These are phyloP conservation scores for Kwoniella sp. DNA, from an alignment of 768 basidiomycete genomes.

Conservation along the genomic window DNA sequence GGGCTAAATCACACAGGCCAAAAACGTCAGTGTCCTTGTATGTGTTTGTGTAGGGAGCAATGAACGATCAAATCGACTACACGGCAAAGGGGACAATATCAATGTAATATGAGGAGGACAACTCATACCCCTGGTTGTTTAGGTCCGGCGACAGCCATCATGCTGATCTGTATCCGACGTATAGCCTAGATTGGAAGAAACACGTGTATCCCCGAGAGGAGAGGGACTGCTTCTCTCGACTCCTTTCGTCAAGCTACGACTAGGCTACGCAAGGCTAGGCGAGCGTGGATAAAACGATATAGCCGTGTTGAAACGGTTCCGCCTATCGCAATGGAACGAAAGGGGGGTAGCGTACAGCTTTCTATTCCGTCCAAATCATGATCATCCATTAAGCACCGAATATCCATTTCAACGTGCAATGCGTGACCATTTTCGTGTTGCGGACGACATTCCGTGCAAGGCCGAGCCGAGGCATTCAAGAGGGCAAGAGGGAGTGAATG, in stretches of 20 bases:
- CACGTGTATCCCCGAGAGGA: too few species aligned
- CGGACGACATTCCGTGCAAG: too few species aligned
- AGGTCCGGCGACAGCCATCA: slow-evolving; percentile 34
- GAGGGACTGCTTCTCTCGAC: too few species aligned
- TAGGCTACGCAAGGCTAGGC: not conserved
- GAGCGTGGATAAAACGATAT: not conserved
- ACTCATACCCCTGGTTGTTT: slow-evolving; percentile 35
- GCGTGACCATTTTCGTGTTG: too few species aligned
- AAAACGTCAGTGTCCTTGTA: too few species aligned
- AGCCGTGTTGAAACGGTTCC: slow-evolving; percentile 14
- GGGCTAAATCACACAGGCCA: slow-evolving; percentile 21
- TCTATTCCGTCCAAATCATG: not conserved
- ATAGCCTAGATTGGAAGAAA: too few species aligned
- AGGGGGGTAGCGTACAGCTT: not conserved
- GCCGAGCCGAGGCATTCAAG: too few species aligned
- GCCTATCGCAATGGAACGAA: not conserved
- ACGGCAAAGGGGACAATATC: not conserved
- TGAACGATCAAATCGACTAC: too few species aligned
- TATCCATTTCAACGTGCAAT: too few species aligned
- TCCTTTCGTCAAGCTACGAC: not conserved
- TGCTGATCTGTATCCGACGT: not conserved
- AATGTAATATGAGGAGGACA: not conserved
- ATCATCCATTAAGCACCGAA: too few species aligned
- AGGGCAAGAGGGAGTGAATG: not conserved
- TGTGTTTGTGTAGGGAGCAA: too few species aligned